phyloP scores from a whole-genome alignment of 192 early-diverging fungal genomes.

The Globomyces pollinis-pini region DNA sequence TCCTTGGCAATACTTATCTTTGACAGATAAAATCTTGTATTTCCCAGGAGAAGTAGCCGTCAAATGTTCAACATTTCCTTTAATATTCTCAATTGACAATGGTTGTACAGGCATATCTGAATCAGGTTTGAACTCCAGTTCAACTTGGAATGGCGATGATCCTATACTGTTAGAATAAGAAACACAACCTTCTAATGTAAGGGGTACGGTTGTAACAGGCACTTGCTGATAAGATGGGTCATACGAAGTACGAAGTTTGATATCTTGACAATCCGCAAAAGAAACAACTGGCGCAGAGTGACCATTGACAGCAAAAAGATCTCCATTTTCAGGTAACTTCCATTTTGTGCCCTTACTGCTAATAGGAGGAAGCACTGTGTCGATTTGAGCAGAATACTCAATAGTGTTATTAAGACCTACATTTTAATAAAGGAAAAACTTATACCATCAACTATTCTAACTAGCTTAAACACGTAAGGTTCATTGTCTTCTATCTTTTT shows the following conservation, averaged over 20 bases:
- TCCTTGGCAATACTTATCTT: slow-evolving; percentile 34
- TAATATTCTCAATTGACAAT: neutral
- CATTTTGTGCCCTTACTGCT: neutral
- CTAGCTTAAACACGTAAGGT: too few relatives aligned
- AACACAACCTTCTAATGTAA: slow-evolving; percentile 45
- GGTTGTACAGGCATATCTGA: neutral
- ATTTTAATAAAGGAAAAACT: too few relatives aligned
- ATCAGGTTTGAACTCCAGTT: neutral
- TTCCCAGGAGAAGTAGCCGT: slow-evolving; percentile 21
- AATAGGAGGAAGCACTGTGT: slow-evolving; percentile 7
- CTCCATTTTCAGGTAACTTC: neutral
- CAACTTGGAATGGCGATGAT: slow-evolving; percentile 22
- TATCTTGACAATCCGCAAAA: slow-evolving; percentile 20
- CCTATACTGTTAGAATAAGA: too few relatives aligned
- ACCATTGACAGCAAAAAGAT: slow-evolving; percentile 21
- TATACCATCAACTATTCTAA: slow-evolving; percentile 29
- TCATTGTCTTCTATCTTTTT: neutral
- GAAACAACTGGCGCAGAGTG: slow-evolving; percentile 19
- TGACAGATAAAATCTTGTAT: slow-evolving; percentile 26
- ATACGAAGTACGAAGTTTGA: slow-evolving; percentile 17
- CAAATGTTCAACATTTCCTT: neutral
- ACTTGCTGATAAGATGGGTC: neutral
- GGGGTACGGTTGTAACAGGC: slow-evolving; percentile 17
- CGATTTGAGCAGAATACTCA: slow-evolving; percentile 10
- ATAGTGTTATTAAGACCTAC: slow-evolving; percentile 37